Base-by-base conservation (phyloP, 1,284 basidiomycete genomes). In the Irpex lacteus region DNA sequence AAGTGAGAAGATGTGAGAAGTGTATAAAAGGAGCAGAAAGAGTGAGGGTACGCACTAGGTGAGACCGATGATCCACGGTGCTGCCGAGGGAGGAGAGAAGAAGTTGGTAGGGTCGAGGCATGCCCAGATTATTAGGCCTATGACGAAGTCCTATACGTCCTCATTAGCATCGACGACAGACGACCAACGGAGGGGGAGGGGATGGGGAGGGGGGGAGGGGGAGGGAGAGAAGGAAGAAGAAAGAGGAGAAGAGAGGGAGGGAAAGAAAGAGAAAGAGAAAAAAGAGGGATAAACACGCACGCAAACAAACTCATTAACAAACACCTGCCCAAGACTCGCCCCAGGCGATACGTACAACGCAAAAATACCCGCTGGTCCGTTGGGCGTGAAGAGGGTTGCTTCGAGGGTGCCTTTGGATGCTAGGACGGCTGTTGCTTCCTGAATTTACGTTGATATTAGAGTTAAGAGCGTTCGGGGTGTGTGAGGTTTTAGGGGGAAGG, bases 231-330 rank as follows among this genome's bases (percentile, higher is more conserved):
- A 26, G 26, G 26, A 26, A 4, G 4, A 4, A 26, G 26, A 26
- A 4, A 26, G 26, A 26, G 26, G 32, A 18, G 32, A 4, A 32
- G 32, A 32, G 32, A 32, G 32, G 4, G n/a, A n/a, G n/a, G 32
- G 32, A 32, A 32, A 4, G 2, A 32, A 4, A 5, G 32, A 38
- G 13, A 6, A 18, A 26, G 15, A 15, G 32, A 56, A 19, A 40
- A n/a, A 19, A 21, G 53, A n/a, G 53, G 21, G 37, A 66, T 32
- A n/a, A 13, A 37, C 4, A 73, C 83, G 69, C 70, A 90, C 88
- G 54, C 79, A 82, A 53, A 88, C 76, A 67, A 89, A 88, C 66
- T 91, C 89, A 71, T 88, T 91, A 63, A 90, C 73, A 70, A 89
- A 85, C 44, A 80, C 81, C 15, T 81, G 78, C n/a, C 79, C 76